A percentile compares a stretch with the other conserved stretches of the same genome.
These are phyloP conservation scores for Teratosphaeria epicoccoides DNA, from an alignment of 2,329 filamentous ascomycete genomes.

Conservation along the genomic window DNA sequence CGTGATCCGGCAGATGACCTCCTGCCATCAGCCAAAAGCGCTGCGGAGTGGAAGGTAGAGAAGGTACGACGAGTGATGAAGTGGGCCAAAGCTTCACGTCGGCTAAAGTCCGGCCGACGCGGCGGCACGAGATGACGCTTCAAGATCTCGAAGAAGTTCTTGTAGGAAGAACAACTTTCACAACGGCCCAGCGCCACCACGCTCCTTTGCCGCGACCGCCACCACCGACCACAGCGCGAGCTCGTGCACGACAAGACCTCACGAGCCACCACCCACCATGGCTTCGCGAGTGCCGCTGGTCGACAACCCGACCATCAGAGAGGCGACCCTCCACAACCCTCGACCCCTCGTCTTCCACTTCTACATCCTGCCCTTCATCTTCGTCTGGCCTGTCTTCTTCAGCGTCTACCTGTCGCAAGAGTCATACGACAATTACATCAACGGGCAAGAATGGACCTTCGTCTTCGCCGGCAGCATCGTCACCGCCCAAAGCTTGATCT, in stretches of 20 bases:
- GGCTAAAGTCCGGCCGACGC: not conserved
- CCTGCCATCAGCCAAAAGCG: no score
- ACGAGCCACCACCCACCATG: constrained; percentile 5
- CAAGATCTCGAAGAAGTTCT: not conserved
- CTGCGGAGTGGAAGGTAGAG: not conserved
- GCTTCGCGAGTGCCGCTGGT: constrained; percentile 59
- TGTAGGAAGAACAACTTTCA: not conserved
- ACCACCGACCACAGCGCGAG: not conserved
- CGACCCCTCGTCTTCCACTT: constrained; percentile 69
- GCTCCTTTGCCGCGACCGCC: not conserved
- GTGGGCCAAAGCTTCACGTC: not conserved
- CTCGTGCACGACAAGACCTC: not conserved
- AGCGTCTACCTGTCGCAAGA: constrained; percentile 73
- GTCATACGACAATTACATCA: constrained; percentile 82
- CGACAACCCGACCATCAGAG: constrained; percentile 80
- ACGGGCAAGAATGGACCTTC: constrained; percentile 95
- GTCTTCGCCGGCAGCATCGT: constrained; percentile 84
- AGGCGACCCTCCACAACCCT: constrained; percentile 78
- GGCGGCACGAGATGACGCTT: not conserved
- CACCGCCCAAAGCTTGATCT: constrained; percentile 76
- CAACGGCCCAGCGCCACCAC: not conserved
- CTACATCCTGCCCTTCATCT: constrained; percentile 86
- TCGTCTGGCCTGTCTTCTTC: constrained; percentile 87
- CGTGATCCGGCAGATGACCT: not conserved
- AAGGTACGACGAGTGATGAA: not conserved